These are phyloP conservation scores for Globisporangium spinosum DNA, from an alignment of 352 stramenopile genomes.

Conservation along the genomic window DNA sequence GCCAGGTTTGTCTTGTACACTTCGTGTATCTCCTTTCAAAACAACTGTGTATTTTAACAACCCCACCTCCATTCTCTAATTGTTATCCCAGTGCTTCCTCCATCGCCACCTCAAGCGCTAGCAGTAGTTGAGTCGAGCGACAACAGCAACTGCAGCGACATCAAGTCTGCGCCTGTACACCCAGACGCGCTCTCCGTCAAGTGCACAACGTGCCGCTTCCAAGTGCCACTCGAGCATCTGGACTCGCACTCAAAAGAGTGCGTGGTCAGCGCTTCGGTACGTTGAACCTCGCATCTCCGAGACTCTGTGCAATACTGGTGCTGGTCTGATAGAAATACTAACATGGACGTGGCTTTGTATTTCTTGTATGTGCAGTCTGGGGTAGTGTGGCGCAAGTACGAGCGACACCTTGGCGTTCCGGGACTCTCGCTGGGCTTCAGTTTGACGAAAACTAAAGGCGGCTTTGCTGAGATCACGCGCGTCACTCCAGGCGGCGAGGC, in stretches of 20 bases:
- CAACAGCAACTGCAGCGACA: constrained; percentile 5
- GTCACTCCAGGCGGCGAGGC: constrained; percentile 53
- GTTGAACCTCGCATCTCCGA: constrained; percentile 6
- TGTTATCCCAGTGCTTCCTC: not conserved
- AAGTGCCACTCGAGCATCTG: constrained; percentile 44
- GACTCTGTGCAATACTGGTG: not conserved
- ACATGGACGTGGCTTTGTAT: not conserved
- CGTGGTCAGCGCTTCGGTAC: constrained; percentile 37
- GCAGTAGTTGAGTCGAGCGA: not conserved
- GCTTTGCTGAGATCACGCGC: constrained; percentile 70
- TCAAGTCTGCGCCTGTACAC: constrained; percentile 1
- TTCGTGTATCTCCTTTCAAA: not conserved
- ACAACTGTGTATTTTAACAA: not conserved
- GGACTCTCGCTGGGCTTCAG: constrained; percentile 61
- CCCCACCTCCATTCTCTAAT: constrained; percentile 8
- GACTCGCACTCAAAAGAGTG: constrained; percentile 64
- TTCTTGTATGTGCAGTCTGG: constrained; percentile 18
- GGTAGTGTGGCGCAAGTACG: constrained; percentile 60
- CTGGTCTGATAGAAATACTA: not conserved
- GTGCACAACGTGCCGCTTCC: constrained; percentile 61
- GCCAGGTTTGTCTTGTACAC: constrained; percentile 3
- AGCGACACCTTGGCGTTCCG: constrained; percentile 40
- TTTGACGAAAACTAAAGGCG: constrained; percentile 58
- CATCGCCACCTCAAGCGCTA: not conserved
- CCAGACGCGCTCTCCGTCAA: constrained; percentile 38